phyloP scores from a whole-genome alignment of 495 filamentous ascomycete genomes.

The Mytilinidion resinicola region DNA sequence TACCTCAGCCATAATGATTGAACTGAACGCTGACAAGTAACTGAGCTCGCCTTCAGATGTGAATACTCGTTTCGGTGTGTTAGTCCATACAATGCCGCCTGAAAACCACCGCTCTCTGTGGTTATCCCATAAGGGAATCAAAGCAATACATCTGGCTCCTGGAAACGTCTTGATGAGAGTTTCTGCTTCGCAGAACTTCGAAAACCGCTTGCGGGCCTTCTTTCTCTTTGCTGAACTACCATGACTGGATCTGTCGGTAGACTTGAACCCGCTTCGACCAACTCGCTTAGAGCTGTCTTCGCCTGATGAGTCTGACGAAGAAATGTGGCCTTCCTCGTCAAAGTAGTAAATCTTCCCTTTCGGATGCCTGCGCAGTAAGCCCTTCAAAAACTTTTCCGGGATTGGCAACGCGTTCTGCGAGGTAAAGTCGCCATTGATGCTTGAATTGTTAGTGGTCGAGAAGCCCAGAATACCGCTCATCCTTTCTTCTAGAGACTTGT shows the following conservation, averaged over 20 bases:
- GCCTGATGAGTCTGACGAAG: not conserved
- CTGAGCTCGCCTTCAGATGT: constrained; percentile 39
- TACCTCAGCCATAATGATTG: constrained; percentile 7
- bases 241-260: not conserved
- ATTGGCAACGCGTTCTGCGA: constrained; percentile 13
- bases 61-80: constrained; percentile 37
- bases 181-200: not conserved
- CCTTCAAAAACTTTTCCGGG: constrained; percentile 32
- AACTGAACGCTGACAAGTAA: constrained; percentile 6
- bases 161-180: constrained; percentile 1
- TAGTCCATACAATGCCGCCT: not conserved
- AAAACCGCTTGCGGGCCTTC: constrained; percentile 23
- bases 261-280: not conserved
- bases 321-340: constrained; percentile 36
- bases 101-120: constrained; percentile 2
- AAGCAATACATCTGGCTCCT: not conserved
- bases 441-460: constrained; percentile 18
- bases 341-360: constrained; percentile 41
- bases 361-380: constrained; percentile 37
- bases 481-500: not conserved
- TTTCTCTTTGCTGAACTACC: not conserved
- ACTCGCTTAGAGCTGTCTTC: constrained; percentile 13
- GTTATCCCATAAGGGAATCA: constrained; percentile 6
- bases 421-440: constrained; percentile 10
- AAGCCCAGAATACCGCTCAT: constrained; percentile 21